Evolutionary conservation across 352 stramenopile genomes (phyloP), one percentile per base, ranked within the genome.

Genomic region (Phytophthora pluvialis): DNA sequence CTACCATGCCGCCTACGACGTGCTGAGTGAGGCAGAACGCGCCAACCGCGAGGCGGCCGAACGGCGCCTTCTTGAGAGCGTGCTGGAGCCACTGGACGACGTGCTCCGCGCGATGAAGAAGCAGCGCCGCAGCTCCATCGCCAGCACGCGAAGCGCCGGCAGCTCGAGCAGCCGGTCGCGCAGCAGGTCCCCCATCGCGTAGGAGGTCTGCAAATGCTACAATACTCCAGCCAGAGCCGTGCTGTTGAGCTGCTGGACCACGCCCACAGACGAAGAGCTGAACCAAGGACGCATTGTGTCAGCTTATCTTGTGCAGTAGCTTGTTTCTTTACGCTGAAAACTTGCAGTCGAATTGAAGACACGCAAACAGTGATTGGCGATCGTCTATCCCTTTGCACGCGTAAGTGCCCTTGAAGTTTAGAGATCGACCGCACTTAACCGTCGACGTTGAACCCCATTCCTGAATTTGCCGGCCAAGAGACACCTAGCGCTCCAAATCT

Each of bases 21-120:
- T 55, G 16, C 42, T 68, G 26, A 74, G 56, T 13, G 5, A 62
- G 33, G 31, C 48, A 0, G 72, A 77, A 25, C 60, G 65, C 21
- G 52, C 60, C 2, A 65, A 73, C 31, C 67, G 63, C 29, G 49
- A 68, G 29, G 39, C 43, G 3, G 38, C 33, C 2, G 74, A 83
- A 35, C 65, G 70, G 3, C 11, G 9, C 28, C 56, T 73, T 13
- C 51, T 75, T 33, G 26, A 51, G 9, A 68, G 10, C 21, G n/a
- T 67, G 21, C 26, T 29, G 16, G 26, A 63, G 32, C 42, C 45
- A 7, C 35, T 84, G 31, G 57, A 65, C 5, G 56, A 58, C 16
- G 73, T 77, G 15, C 54, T 78, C 12, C 25, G 50, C 21, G 48
- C 45, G 11, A 66, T 68, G 43, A 45, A 70, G 33, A 71, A 70